A percentile compares a stretch with the other conserved stretches of the same genome.
These are phyloP conservation scores for Boletellus emodensis DNA, from an alignment of 768 basidiomycete species.

Conservation along the genomic window DNA sequence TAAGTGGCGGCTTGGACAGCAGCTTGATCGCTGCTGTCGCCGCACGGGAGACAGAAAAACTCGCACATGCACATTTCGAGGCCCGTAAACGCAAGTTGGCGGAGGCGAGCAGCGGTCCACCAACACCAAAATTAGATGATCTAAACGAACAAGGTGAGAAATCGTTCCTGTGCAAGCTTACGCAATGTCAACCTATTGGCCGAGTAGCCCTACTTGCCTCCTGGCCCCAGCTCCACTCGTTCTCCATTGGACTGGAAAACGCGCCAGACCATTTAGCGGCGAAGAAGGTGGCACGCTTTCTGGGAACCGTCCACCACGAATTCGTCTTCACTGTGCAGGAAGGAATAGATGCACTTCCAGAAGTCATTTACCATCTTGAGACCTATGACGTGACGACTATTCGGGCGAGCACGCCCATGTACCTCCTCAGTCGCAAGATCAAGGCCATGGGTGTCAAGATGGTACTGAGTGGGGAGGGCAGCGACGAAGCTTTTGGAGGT, in stretches of 20 bases:
- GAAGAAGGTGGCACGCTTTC: conserved; percentile 84
- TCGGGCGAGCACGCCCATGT: conserved; percentile 97
- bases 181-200: conserved; percentile 3
- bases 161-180: conserved; percentile 4
- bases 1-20: conserved; percentile 94
- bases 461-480: conserved; percentile 97
- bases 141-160: conserved; percentile 52
- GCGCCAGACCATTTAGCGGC: conserved; percentile 96
- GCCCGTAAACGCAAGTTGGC: conserved; percentile 56
- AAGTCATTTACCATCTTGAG: conserved; percentile 97
- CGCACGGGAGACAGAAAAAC: conserved; percentile 89
- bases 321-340: conserved; percentile 98
- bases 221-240: conserved; percentile 97
- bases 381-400: conserved; percentile 99
- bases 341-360: conserved; percentile 93
- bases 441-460: conserved; percentile 99
- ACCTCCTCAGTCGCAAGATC: conserved; percentile 95
- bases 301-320: conserved; percentile 96
- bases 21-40: conserved; percentile 96
- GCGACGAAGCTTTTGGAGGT: conserved; percentile 97
- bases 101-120: conserved; percentile 51
- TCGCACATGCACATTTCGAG: conserved; percentile 75
- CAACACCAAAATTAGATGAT: conserved; percentile 45
- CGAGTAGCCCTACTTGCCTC: conserved; percentile 64
- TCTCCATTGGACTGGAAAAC: conserved; percentile 91